Evolutionary conservation across 164 flowering plant genomes (phyloP), one percentile per base, ranked within the genome.

Genomic region (Berberis vulgaris): DNA sequence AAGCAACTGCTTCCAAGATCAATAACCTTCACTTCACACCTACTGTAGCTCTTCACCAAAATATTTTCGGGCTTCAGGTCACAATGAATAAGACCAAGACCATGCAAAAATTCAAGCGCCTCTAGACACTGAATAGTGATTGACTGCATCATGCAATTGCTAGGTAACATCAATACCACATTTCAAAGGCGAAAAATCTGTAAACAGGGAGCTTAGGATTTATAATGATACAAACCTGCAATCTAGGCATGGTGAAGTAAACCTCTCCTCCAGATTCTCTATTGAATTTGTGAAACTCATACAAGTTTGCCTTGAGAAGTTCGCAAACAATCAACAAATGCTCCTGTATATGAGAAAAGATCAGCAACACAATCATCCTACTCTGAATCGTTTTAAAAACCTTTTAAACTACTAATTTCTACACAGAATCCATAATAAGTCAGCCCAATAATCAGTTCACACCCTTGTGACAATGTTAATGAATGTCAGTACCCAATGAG

Each of bases 261-360:
- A 94, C 99, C 75, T 94, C 99, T 49, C 99, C 99, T 49, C 99
- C 97, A 73, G 99, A 91, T 80, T 94, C 99, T 74, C 99, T 72
- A 73, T 94, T 94, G 70, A 94, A 94, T 71, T 94, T 94, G 71
- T 94, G 99, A 70, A 94, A 94, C 73, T 94, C 99, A 63, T 94
- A 94, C 47, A 94, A 72, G 72, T 94, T 94, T 73, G 99, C 99
- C 80, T 94, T 94, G 2, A 94, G 90, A 71, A 94, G 95, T 75
- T 94, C 99, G 79, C 99, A 94, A 54, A 94, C 97, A 71, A 94
- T 94, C 71, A 94, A 75, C 76, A 94, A 72, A 78, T 94, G 99
- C 71, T 94, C 99, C 99, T 94, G 92, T 73, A 62, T 10, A 67
- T 39, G 7, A 53, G 58, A 62, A 43, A 64, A 45, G 50, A 67